These are phyloP conservation scores for Paracorniculantispora psalliotae DNA, from an alignment of 2,329 filamentous ascomycete genomes.

Conservation along the genomic window DNA sequence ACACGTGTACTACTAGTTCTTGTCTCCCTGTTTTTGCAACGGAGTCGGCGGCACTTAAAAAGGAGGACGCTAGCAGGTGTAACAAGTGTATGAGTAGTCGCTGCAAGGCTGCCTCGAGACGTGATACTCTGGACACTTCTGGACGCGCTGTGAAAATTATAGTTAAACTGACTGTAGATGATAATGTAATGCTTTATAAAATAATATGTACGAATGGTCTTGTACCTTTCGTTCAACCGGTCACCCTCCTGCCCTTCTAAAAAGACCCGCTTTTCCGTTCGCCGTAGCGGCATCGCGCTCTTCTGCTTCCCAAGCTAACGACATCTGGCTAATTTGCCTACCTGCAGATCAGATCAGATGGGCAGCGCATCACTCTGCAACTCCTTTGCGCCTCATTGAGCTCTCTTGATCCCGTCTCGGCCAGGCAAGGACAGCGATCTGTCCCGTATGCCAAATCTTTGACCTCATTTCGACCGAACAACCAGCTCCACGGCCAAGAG, in stretches of 20 bases:
- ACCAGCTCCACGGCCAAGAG: not conserved
- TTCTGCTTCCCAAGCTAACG: constrained; percentile 7
- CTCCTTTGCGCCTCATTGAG: constrained; percentile 5
- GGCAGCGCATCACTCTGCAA: constrained; percentile 8
- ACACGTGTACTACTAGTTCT: too few relatives aligned
- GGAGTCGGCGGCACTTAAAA: not conserved
- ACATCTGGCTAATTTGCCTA: constrained; percentile 10
- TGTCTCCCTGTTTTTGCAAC: not conserved
- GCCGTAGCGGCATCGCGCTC: not conserved
- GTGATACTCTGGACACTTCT: too few relatives aligned
- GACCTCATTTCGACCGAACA: not conserved
- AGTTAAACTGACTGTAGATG: too few relatives aligned
- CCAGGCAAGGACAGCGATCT: not conserved
- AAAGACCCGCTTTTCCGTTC: constrained; percentile 11
- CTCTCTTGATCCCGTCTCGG: not conserved
- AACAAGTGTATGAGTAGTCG: too few relatives aligned
- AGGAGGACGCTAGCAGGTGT: not conserved
- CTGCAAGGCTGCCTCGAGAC: too few relatives aligned
- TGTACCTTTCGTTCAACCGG: not conserved
- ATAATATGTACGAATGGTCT: not conserved
- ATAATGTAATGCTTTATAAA: not conserved
- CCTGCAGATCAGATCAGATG: constrained; percentile 7
- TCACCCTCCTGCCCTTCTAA: not conserved
- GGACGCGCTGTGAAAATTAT: too few relatives aligned
- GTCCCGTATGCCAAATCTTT: not conserved